These are phyloP conservation scores for Blastocladiella britannica DNA, from an alignment of 192 early-diverging fungal genomes.

Conservation along the genomic window DNA sequence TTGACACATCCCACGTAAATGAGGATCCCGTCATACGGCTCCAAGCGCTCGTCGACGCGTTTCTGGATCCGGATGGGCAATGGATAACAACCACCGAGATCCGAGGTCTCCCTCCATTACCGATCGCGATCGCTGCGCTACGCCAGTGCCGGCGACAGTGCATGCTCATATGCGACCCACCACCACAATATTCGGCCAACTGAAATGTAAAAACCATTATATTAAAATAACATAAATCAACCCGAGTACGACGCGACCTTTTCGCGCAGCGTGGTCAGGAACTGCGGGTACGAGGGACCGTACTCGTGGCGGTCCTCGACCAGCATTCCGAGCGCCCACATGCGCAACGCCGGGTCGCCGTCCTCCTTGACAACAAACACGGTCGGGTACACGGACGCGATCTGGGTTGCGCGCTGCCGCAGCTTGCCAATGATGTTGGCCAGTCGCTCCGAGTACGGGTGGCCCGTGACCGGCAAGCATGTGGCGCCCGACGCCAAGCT, in stretches of 20 bases:
- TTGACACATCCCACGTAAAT: too few species aligned
- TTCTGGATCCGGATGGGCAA: too few species aligned
- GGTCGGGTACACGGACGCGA: slow-evolving; percentile 42
- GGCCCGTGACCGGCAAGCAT: slow-evolving; percentile 7
- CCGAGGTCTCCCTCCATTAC: too few species aligned
- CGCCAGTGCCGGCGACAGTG: too few species aligned
- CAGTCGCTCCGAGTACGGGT: slow-evolving; percentile 17
- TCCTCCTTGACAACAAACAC: slow-evolving; percentile 82
- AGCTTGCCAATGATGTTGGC: slow-evolving; percentile 55
- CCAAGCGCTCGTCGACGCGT: too few species aligned
- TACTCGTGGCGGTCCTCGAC: slow-evolving; percentile 79
- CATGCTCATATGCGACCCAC: too few species aligned
- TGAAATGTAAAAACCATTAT: too few species aligned
- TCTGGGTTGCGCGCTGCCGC: slow-evolving; percentile 36
- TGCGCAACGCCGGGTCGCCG: slow-evolving; percentile 55
- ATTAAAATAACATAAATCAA: too few species aligned
- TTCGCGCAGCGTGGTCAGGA: slow-evolving; percentile 50
- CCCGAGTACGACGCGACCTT: slow-evolving; percentile 18
- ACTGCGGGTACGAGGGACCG: slow-evolving; percentile 55
- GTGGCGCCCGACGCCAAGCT: slow-evolving; percentile 60
- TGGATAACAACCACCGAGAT: too few species aligned
- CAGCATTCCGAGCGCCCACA: slow-evolving; percentile 68
- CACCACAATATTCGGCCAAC: too few species aligned
- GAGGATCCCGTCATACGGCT: too few species aligned
- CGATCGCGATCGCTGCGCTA: too few species aligned